Base-by-base conservation (phyloP, 2,329 filamentous ascomycete species). In the Colletotrichum endophyticum region DNA sequence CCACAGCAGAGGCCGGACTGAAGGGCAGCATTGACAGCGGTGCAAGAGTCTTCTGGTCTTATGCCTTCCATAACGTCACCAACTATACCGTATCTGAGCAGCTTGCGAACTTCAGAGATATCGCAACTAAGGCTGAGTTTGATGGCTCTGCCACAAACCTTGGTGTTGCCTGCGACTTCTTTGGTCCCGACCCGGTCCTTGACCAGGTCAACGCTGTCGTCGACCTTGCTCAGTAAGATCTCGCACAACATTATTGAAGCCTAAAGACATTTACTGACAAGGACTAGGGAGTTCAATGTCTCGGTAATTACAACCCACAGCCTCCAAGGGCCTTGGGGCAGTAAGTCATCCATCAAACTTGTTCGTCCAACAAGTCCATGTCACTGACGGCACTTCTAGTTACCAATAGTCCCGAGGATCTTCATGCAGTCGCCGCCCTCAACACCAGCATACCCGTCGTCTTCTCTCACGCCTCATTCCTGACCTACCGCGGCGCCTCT, bases 391-490 rank as follows among this genome's bases (percentile, higher is more conserved):
- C 15, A 2, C 6, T 5, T 30, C 6, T 16, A 77, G 75, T 79
- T 53, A 80, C 80, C 63, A 88, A 88, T 80, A 82, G 84, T 5
- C 88, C 88, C 0, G 81, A 84, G 11, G 80, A 85, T 16, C 66
- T 89, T 6, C 80, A 84, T 69, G 79, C 80, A 2, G 81, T 85
- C 6, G 83, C 81, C 2, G 78, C 87, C 66, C 85, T 90, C 6
- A 87, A 89, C 79, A 85, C 81, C 19, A 82, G 82, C 34, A 86
- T 86, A 15, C 88, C 90, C 1, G 81, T 91, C 5, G 84, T 92
- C 69, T 88, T 92, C 80, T 88, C 89, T 0, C 91, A 92, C 78
- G 89, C 84, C 0, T 84, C 83, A 16, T 89, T 85, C 81, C 80
- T 91, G 22, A 86, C 86, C 1, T 80, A 84, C 1, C 73, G 77